phyloP scores from a whole-genome alignment of 2,329 filamentous ascomycete species.

The Coniochaeta sp. region DNA sequence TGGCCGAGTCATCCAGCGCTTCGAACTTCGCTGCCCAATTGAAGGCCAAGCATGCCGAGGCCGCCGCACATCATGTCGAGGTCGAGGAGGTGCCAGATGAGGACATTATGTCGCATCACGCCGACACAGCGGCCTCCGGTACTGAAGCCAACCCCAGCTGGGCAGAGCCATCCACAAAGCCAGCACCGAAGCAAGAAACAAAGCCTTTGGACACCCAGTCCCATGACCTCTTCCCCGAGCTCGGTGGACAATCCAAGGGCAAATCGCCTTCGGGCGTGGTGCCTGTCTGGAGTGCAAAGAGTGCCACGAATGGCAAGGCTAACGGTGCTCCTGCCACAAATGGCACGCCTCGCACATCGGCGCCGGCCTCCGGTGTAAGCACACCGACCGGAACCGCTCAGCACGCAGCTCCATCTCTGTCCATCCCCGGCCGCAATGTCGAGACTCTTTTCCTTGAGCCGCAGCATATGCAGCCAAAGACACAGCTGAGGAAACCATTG shows the following conservation, averaged over 20 bases:
- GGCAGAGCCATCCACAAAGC: constrained; percentile 51
- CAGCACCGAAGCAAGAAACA: constrained; percentile 62
- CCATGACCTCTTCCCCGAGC: constrained; percentile 87
- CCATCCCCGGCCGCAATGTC: constrained; percentile 74
- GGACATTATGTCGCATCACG: constrained; percentile 50
- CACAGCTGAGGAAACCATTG: constrained; percentile 77
- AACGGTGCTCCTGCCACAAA: constrained; percentile 51
- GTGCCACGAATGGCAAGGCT: constrained; percentile 39
- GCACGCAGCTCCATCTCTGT: constrained; percentile 49
- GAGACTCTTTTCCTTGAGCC: constrained; percentile 70
- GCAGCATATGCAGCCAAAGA: constrained; percentile 67
- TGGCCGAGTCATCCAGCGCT: neutral
- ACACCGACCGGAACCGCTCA: constrained; percentile 32
- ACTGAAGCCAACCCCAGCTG: constrained; percentile 38
- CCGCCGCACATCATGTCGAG: constrained; percentile 28
- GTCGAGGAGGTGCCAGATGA: constrained; percentile 80
- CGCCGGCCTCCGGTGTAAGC: constrained; percentile 53
- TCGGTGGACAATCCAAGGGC: constrained; percentile 58
- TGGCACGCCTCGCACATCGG: constrained; percentile 52
- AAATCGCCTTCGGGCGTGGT: constrained; percentile 60
- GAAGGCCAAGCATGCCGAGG: constrained; percentile 3
- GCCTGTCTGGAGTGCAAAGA: constrained; percentile 73
- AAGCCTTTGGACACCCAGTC: constrained; percentile 70
- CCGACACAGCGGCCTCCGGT: constrained; percentile 28
- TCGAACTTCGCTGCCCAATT: neutral